These are phyloP conservation scores for Zygosaccharomyces sapae DNA, from an alignment of 1,139 yeast species.

Conservation along the genomic window DNA sequence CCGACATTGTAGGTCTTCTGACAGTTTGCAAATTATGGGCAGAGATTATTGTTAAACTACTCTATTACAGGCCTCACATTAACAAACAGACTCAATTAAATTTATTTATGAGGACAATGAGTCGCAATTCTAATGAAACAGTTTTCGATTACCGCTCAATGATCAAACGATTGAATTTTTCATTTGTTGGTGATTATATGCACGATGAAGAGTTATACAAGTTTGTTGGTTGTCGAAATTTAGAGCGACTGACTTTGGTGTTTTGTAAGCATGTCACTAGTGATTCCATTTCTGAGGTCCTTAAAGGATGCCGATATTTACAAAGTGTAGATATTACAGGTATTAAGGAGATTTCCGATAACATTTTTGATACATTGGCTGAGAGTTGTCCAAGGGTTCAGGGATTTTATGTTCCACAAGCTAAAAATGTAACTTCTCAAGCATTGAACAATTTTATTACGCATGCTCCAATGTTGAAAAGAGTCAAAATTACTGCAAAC, in stretches of 20 bases:
- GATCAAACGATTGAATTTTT: slow-evolving; percentile 75
- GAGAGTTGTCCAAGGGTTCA: slow-evolving; percentile 70
- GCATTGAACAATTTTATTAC: slow-evolving; percentile 60
- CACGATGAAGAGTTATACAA: slow-evolving; percentile 59
- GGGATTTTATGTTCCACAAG: slow-evolving; percentile 87
- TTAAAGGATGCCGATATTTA: slow-evolving; percentile 61
- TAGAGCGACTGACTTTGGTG: slow-evolving; percentile 82
- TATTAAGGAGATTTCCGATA: slow-evolving; percentile 65
- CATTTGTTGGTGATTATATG: slow-evolving; percentile 65
- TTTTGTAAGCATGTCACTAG: slow-evolving; percentile 69
- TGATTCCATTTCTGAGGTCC: slow-evolving; percentile 55
- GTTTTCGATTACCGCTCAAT: slow-evolving; percentile 70
- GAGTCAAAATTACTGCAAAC: slow-evolving; percentile 79
- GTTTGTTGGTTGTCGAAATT: slow-evolving; percentile 59
- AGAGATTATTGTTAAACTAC: slow-evolving; percentile 66
- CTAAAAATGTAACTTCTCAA: slow-evolving; percentile 61
- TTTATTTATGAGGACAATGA: slow-evolving; percentile 54
- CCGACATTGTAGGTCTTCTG: slow-evolving; percentile 63
- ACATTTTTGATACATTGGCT: slow-evolving; percentile 67
- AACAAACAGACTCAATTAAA: slow-evolving; percentile 49
- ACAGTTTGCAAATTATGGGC: slow-evolving; percentile 84
- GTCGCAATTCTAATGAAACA: slow-evolving; percentile 45
- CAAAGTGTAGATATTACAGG: slow-evolving; percentile 89
- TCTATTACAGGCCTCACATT: slow-evolving; percentile 88
- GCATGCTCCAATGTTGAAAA: slow-evolving; percentile 69